Evolutionary conservation across 108 stramenopile species (phyloP).

Genomic region (Ochromonas danica): DNA sequence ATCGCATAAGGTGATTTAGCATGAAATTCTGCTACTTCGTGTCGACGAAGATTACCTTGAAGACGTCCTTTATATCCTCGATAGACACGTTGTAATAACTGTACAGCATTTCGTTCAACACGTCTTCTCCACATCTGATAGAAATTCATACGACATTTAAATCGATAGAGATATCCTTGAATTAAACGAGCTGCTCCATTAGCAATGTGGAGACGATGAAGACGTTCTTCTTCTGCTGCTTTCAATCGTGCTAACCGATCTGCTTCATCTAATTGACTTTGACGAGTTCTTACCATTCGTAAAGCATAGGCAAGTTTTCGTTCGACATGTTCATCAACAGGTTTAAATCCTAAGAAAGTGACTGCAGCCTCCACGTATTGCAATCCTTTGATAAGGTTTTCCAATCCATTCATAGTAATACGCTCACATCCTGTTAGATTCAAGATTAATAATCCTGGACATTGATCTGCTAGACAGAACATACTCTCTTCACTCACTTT

Average conservation of each 20-base stretch:
- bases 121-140: constrained; percentile 23
- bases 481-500: neutral
- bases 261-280: neutral
- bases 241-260: neutral
- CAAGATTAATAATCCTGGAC: constrained; percentile 4
- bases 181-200: neutral
- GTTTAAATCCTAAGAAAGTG: constrained; percentile 33
- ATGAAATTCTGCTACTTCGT: neutral
- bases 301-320: neutral
- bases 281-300: neutral
- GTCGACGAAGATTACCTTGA: neutral
- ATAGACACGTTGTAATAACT: constrained; percentile 21
- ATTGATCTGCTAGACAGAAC: constrained; percentile 1
- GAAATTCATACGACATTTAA: constrained; percentile 5
- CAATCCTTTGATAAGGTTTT: neutral
- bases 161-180: constrained; percentile 29
- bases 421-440: constrained; percentile 31
- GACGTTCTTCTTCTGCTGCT: constrained; percentile 6
- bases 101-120: neutral
- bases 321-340: constrained; percentile 16
- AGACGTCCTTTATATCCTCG: constrained; percentile 1
- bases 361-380: neutral
- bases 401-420: constrained; percentile 23
- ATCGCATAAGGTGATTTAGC: neutral
- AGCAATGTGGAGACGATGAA: no score